Conservation (phyloP, 179 eudicot species). For the Kewa caespitosa region DNA sequence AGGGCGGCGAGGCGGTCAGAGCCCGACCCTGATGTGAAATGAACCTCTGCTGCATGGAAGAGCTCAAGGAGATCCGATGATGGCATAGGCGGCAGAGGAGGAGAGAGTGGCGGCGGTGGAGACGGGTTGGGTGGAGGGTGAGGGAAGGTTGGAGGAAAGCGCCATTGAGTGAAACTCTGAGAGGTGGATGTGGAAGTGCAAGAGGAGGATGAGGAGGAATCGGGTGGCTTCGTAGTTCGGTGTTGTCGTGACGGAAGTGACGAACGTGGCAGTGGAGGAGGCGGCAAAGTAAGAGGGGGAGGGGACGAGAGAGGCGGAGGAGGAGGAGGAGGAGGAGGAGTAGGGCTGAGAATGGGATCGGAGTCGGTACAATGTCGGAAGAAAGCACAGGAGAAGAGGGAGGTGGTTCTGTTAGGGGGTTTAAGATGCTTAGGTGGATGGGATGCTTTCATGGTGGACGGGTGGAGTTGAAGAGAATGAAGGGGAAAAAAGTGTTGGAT, state of each 20-base stretch:
- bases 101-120: constrained; percentile 2
- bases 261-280: constrained; percentile 24
- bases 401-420: constrained; percentile 41
- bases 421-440: constrained; percentile 52
- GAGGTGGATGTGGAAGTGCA: constrained; percentile 85
- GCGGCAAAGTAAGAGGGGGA: constrained; percentile 23
- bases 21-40: constrained; percentile 53
- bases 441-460: constrained; percentile 47
- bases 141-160: constrained; percentile 55
- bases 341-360: constrained; percentile 65
- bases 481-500: constrained; percentile 9
- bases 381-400: constrained; percentile 77
- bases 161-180: constrained; percentile 94
- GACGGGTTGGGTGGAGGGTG: constrained; percentile 20
- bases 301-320: constrained; percentile 31
- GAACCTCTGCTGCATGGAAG: constrained; percentile 69
- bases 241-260: constrained; percentile 15
- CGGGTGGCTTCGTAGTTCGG: constrained; percentile 23
- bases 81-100: constrained; percentile 15
- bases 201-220: constrained; percentile 66
- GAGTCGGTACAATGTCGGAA: constrained; percentile 84
- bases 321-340: constrained; percentile 44
- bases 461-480: constrained; percentile 15
- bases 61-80: constrained; percentile 39
- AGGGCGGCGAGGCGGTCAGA: constrained; percentile 50